Conservation (phyloP, 495 filamentous ascomycete species). For the Aspergillus taichungensis region DNA sequence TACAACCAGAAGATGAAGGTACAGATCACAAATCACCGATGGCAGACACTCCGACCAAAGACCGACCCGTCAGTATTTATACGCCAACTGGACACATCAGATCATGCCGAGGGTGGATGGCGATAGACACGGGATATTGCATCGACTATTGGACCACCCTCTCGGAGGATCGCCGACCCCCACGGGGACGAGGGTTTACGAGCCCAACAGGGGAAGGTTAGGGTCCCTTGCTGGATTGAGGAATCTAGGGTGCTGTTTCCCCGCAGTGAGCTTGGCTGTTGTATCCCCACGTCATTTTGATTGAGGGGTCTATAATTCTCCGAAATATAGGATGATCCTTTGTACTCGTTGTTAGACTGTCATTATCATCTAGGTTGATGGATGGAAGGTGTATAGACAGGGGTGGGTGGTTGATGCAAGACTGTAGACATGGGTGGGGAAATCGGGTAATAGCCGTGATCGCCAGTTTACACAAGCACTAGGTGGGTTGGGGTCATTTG, state of each 20-base stretch:
- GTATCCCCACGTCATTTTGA: too few species aligned
- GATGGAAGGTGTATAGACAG: too few species aligned
- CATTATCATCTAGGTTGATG: too few species aligned
- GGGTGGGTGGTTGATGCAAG: too few species aligned
- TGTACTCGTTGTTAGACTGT: too few species aligned
- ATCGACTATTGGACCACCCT: not conserved
- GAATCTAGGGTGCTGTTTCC: too few species aligned
- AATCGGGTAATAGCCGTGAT: too few species aligned
- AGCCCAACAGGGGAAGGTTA: conserved; percentile 2
- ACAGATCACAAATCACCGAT: not conserved
- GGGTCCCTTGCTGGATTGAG: not conserved
- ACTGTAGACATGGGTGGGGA: too few species aligned
- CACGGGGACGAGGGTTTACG: not conserved
- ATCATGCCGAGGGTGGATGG: not conserved
- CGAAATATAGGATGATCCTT: too few species aligned
- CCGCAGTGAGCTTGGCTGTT: too few species aligned
- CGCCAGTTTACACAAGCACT: not conserved
- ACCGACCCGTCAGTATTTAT: not conserved
- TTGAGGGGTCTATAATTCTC: too few species aligned
- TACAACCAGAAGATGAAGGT: not conserved
- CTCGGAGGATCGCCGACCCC: conserved; percentile 27
- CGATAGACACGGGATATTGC: not conserved
- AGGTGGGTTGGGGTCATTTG: too few species aligned
- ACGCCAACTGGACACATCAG: not conserved
- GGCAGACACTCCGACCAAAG: not conserved